Evolutionary conservation across 768 basidiomycete species (phyloP), one percentile per base, ranked within the genome.

Genomic region (Austroboletus festivus): DNA sequence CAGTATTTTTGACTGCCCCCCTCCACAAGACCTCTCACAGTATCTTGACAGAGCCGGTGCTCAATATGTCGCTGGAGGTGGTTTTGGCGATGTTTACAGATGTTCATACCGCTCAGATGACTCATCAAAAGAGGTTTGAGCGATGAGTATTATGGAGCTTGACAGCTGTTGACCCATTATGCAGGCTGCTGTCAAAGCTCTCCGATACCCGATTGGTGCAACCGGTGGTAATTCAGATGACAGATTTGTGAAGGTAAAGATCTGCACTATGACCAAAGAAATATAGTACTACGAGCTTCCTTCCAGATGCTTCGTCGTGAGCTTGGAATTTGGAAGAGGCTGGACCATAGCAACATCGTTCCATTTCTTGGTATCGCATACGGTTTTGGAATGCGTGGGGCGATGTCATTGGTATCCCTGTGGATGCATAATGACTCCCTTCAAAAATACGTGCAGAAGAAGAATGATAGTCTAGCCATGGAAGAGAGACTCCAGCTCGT

Each of bases 401-500:
- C 55, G 13, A 48, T 48, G 30, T 65, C 65, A 1, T 48, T 69
- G 55, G 66, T 69, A 4, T 66, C 62, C 4, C 56, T 57, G 3
- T 69, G 68, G 68, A 55, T 66, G 51, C 57, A 60, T 0, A 63
- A 65, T 20, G 61, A 52, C 10, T 57, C 55, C 0, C 49, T 69
- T 12, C 57, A 48, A 3, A 20, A 23, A 2, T 63, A 65, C 37
- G 30, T 68, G 9, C 18, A 15, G 1, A 49, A 37, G 9, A 11
- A 48, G 7, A 24, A 50, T 9, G 9, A 10, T 5, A 18, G 10
- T 12, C 46, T 59, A 19, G 7, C 6, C 8, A 10, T 39, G 8
- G 15, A 1, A 1, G 47, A 49, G 5, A 48, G 46, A 16, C 43
- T 63, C n/a, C 45, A 43, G 33, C 30, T 63, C 18, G 62, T 61